phyloP scores from a whole-genome alignment of 768 basidiomycete species.

The Tylopilus sp. region DNA sequence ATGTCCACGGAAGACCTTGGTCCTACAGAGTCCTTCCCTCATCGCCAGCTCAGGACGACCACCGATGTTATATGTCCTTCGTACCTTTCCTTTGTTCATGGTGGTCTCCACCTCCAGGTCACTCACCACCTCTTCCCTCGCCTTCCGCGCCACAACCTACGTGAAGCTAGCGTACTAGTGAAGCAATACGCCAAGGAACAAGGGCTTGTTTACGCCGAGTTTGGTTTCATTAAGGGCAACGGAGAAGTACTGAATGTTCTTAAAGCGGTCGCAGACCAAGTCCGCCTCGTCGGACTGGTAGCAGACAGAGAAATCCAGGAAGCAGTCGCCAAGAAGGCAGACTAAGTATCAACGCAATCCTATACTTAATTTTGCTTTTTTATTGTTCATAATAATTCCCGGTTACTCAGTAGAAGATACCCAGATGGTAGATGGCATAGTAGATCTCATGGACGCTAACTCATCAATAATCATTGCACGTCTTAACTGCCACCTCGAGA shows the following conservation, averaged over 20 bases:
- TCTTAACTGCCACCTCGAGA: neutral
- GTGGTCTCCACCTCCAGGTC: conserved; percentile 96
- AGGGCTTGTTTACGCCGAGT: conserved; percentile 84
- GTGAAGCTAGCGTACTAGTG: conserved; percentile 75
- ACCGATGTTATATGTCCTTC: conserved; percentile 89
- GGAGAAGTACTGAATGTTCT: conserved; percentile 79
- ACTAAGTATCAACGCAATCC: neutral
- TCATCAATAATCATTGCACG: neutral
- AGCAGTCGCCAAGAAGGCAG: conserved; percentile 50
- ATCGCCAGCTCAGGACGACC: conserved; percentile 95
- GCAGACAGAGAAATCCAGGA: conserved; percentile 71
- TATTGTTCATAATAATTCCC: neutral
- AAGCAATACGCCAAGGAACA: conserved; percentile 87
- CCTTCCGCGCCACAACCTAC: conserved; percentile 89
- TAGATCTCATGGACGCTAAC: conserved; percentile 1
- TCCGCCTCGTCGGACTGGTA: conserved; percentile 76
- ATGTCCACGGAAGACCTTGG: conserved; percentile 93
- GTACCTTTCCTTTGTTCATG: conserved; percentile 85
- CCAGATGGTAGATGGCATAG: neutral
- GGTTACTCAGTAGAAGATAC: conserved; percentile 15
- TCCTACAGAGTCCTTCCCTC: conserved; percentile 85
- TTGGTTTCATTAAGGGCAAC: conserved; percentile 87
- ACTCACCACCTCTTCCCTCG: conserved; percentile 97
- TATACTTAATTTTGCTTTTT: neutral
- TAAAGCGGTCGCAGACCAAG: conserved; percentile 82